These are phyloP conservation scores for Arachnopeziza araneosa DNA, from an alignment of 2,329 filamentous ascomycete species.

Conservation along the genomic window DNA sequence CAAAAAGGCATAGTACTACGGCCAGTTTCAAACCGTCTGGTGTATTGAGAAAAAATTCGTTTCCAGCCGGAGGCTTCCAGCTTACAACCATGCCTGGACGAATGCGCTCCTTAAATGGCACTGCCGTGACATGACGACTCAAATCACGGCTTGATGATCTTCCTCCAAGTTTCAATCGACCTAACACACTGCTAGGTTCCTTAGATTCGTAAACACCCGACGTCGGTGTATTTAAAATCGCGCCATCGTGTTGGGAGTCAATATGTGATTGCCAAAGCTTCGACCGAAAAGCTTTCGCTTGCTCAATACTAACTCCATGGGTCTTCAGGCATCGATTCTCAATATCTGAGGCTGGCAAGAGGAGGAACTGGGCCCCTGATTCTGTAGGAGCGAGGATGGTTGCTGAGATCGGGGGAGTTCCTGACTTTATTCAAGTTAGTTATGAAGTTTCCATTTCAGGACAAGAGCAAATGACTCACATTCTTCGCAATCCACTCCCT, in stretches of 20 bases:
- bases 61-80: neutral
- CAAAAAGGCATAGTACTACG: neutral
- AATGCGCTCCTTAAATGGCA: constrained; percentile 37
- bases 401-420: constrained; percentile 2
- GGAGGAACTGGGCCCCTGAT: too few species aligned
- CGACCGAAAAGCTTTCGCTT: constrained; percentile 22
- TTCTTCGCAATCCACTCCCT: too few species aligned
- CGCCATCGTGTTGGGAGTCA: neutral
- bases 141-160: neutral
- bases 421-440: constrained; percentile 24
- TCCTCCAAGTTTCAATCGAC: neutral
- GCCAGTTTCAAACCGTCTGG: neutral
- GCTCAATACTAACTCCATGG: too few species aligned
- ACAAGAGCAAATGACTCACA: too few species aligned
- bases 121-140: neutral
- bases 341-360: too few species aligned
- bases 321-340: too few species aligned
- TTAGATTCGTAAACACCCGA: neutral
- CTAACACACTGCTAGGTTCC: neutral
- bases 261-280: neutral
- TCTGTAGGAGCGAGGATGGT: too few species aligned
- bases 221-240: neutral
- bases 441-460: too few species aligned
- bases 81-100: constrained; percentile 36
- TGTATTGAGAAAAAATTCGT: neutral